Percentiles rank a stretch among this genome's conserved stretches.
phyloP scores from a whole-genome alignment of 495 filamentous ascomycete species.

The Aspergillus hancockii region DNA sequence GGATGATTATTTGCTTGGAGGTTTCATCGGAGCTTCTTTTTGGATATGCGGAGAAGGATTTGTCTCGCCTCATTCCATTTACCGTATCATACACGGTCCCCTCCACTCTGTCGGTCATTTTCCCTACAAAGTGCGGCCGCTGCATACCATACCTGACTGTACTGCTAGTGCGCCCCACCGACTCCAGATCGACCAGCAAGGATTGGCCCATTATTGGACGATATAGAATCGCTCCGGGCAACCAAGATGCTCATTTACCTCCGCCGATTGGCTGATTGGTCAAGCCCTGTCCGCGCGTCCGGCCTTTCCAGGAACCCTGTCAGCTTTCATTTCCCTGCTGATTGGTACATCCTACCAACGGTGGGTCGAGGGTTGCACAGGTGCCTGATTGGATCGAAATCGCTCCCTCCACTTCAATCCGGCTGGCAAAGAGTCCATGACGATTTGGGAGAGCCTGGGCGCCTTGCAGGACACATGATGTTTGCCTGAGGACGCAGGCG shows the following conservation, averaged over 20 bases:
- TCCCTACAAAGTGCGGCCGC: not conserved
- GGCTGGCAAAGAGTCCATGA: constrained; percentile 1
- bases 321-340: constrained; percentile 6
- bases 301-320: constrained; percentile 15
- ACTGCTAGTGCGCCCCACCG: constrained; percentile 11
- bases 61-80: constrained; percentile 12
- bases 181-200: constrained; percentile 24
- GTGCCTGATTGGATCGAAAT: constrained; percentile 13
- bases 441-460: not conserved
- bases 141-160: constrained; percentile 18
- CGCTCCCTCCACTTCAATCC: constrained; percentile 3
- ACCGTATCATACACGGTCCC: constrained; percentile 9
- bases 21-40: constrained; percentile 14
- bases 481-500: constrained; percentile 3
- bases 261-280: constrained; percentile 5
- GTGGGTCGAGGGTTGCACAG: constrained; percentile 3
- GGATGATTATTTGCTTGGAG: constrained; percentile 7
- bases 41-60: constrained; percentile 21
- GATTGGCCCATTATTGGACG: constrained; percentile 24
- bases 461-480: not conserved
- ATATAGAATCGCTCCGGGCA: constrained; percentile 12
- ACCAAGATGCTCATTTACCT: constrained; percentile 3
- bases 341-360: constrained; percentile 12
- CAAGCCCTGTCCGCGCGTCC: constrained; percentile 22
- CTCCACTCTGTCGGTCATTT: constrained; percentile 7